Evolutionary conservation across 441 rosid genomes (phyloP), one percentile per base, ranked within the genome.

Genomic region (Gossypium armourianum): DNA sequence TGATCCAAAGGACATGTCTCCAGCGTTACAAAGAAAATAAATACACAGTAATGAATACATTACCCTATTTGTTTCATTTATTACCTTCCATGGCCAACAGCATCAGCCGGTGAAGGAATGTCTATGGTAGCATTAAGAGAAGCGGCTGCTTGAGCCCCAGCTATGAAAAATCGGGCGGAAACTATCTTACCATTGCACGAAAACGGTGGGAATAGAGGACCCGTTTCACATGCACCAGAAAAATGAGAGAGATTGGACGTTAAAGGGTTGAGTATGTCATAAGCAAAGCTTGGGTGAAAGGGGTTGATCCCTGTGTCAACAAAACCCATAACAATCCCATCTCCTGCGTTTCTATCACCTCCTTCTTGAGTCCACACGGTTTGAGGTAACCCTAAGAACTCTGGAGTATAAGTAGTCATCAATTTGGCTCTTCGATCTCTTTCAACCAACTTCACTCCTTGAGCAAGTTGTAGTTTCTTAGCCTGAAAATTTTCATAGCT

Each of bases 1-100:
- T 86, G 76, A 74, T 58, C 63, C 70, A 73, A 64, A 50, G 2
- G 2, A 62, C 20, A 68, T 13, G n/a, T 6, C 8, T 23, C 36
- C 4, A 36, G 16, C 54, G 62, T 65, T 65, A 65, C 21, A 28
- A 24, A 32, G 43, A 32, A 15, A 53, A 74, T 20, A 60, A 8
- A 20, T 54, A 54, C 20, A 7, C 4, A 6, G 7, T 4, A 12
- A 4, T n/a, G 23, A 15, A 23, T 4, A 52, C 57, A 10, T 23
- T 29, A 12, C 19, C 32, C 2, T 45, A 2, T 19, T 49, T 45
- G 20, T 23, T 24, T 10, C 28, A 71, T 60, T n/a, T 6, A 8
- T 32, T 63, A 87, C 98, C 93, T 93, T 76, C 97, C 98, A 74
- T 90, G 99, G 40, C 97, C 99, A 54, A 75, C 86, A 0, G 86